These are phyloP conservation scores for Pneumocystis jirovecii DNA, from an alignment of 1,139 yeast species.

Conservation along the genomic window DNA sequence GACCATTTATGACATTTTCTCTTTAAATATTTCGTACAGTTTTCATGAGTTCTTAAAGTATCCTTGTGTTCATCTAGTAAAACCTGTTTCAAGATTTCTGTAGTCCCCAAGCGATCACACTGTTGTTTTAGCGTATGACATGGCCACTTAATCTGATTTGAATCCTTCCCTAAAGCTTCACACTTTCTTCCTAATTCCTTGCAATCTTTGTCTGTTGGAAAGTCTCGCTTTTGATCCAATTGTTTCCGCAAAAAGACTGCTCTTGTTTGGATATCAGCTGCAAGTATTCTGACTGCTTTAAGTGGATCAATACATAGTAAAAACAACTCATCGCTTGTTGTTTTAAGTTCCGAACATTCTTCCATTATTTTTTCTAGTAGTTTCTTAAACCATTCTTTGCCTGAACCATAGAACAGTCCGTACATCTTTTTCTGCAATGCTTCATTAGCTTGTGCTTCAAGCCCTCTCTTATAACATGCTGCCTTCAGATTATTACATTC, in stretches of 20 bases:
- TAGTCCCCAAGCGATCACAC: neutral
- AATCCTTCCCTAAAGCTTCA: neutral
- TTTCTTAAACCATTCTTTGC: neutral
- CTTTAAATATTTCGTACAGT: too few relatives aligned
- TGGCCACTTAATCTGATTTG: neutral
- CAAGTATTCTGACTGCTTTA: neutral
- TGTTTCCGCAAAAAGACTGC: neutral
- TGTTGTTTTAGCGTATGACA: neutral
- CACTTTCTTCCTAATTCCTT: neutral
- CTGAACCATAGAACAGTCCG: neutral
- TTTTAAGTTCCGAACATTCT: neutral
- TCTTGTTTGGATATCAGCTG: neutral
- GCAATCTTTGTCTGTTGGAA: neutral
- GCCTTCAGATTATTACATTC: neutral
- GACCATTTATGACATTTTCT: too few relatives aligned
- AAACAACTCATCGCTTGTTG: neutral
- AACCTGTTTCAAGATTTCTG: neutral
- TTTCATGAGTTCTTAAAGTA: too few relatives aligned
- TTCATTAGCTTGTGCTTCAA: neutral
- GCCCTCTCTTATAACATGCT: neutral
- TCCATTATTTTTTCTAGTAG: neutral
- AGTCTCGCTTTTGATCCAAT: neutral
- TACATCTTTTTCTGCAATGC: neutral
- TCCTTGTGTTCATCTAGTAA: too few relatives aligned
- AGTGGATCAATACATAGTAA: neutral